A percentile compares a stretch with the other conserved stretches of the same genome.
These are phyloP conservation scores for Corynascus novoguineensis DNA, from an alignment of 495 filamentous ascomycete genomes.

Conservation along the genomic window DNA sequence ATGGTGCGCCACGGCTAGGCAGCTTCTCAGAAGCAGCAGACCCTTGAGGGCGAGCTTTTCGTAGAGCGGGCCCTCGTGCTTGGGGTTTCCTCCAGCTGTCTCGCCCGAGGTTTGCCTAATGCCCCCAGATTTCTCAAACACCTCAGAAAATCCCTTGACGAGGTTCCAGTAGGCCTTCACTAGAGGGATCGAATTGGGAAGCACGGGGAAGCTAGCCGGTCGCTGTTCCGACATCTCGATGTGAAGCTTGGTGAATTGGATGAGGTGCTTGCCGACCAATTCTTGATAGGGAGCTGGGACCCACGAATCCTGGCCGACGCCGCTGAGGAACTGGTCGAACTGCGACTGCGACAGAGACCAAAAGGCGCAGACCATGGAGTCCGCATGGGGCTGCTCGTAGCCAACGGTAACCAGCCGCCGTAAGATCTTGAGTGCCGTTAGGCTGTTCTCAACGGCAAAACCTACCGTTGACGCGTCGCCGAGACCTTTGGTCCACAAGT, in stretches of 20 bases:
- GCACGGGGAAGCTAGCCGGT: slow-evolving; percentile 70
- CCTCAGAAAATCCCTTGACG: slow-evolving; percentile 66
- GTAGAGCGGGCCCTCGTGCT: slow-evolving; percentile 53
- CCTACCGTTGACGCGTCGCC: slow-evolving; percentile 53
- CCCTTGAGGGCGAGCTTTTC: slow-evolving; percentile 77
- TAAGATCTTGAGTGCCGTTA: slow-evolving; percentile 72
- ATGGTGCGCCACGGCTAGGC: slow-evolving; percentile 74
- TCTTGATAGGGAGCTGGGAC: slow-evolving; percentile 42
- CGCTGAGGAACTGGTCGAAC: slow-evolving; percentile 60
- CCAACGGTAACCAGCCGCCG: slow-evolving; percentile 74
- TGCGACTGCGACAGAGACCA: slow-evolving; percentile 70
- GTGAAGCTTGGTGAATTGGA: slow-evolving; percentile 89
- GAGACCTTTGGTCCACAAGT: slow-evolving; percentile 44
- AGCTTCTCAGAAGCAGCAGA: slow-evolving; percentile 75
- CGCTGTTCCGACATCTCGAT: slow-evolving; percentile 71
- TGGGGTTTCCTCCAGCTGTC: slow-evolving; percentile 46
- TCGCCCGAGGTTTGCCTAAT: slow-evolving; percentile 42
- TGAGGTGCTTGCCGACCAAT: slow-evolving; percentile 72
- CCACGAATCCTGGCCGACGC: slow-evolving; percentile 45
- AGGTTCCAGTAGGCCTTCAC: slow-evolving; percentile 79
- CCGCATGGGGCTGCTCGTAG: slow-evolving; percentile 77
- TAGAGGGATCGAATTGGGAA: slow-evolving; percentile 71
- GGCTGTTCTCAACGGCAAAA: slow-evolving; percentile 63
- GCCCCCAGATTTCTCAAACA: slow-evolving; percentile 50
- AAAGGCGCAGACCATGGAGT: slow-evolving; percentile 63